Percentiles rank a stretch among this genome's conserved stretches.
phyloP scores from a whole-genome alignment of 176 grass and related monocot species.

The Thinopyrum elongatum region DNA sequence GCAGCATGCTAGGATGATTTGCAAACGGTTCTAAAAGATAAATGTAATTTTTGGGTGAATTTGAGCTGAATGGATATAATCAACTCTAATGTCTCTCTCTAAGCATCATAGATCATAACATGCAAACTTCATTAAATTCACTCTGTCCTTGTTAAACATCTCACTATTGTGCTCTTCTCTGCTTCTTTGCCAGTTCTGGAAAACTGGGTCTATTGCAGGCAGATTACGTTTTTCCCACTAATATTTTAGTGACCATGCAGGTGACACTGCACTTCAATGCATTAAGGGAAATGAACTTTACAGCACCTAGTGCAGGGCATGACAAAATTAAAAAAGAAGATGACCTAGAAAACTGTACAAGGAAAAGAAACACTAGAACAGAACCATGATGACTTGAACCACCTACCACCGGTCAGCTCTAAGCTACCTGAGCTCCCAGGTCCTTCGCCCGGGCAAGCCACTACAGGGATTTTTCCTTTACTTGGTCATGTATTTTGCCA shows the following conservation, averaged over 20 bases:
- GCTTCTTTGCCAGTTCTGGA: neutral
- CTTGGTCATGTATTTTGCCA: neutral
- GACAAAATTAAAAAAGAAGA: neutral
- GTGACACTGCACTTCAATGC: neutral
- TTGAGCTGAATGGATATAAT: neutral
- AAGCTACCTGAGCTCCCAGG: neutral
- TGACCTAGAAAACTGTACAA: neutral
- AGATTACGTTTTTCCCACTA: neutral
- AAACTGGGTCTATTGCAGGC: neutral
- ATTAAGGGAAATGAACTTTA: neutral
- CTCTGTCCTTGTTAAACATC: neutral
- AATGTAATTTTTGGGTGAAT: neutral
- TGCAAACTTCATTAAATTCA: neutral
- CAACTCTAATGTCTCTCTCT: neutral
- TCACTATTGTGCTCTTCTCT: neutral
- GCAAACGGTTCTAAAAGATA: neutral
- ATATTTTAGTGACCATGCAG: neutral
- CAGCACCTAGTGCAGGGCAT: neutral
- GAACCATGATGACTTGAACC: neutral
- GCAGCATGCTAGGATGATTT: neutral
- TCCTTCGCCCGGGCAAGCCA: neutral
- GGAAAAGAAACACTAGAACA: neutral
- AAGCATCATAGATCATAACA: neutral
- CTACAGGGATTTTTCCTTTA: neutral
- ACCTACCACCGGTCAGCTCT: neutral